These are phyloP conservation scores for Venturia effusa DNA, from an alignment of 2,329 filamentous ascomycete genomes.

Conservation along the genomic window DNA sequence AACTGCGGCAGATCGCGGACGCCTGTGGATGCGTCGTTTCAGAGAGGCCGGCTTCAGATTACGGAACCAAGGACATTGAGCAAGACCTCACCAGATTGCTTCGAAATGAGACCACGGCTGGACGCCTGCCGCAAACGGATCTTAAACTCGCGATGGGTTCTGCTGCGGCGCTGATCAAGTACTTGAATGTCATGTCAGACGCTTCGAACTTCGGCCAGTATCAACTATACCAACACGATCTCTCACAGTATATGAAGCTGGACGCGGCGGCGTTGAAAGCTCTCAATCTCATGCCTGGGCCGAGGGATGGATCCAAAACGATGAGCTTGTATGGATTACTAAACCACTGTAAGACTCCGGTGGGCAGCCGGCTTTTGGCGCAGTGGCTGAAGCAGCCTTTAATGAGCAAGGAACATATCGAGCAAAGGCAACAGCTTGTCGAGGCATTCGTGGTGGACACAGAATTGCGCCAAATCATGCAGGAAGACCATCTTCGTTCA, in stretches of 20 bases:
- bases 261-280: constrained; percentile 91
- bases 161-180: constrained; percentile 87
- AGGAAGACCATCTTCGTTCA: constrained; percentile 86
- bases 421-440: constrained; percentile 84
- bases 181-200: constrained; percentile 82
- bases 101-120: constrained; percentile 71
- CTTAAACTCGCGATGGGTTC: constrained; percentile 94
- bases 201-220: constrained; percentile 94
- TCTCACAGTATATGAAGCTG: constrained; percentile 96
- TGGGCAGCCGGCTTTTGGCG: constrained; percentile 77
- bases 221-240: constrained; percentile 90
- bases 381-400: constrained; percentile 98
- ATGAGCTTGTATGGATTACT: constrained; percentile 94
- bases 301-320: constrained; percentile 85
- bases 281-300: constrained; percentile 92
- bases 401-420: constrained; percentile 83
- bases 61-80: constrained; percentile 84
- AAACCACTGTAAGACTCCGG: constrained; percentile 95
- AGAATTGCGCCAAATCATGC: constrained; percentile 86
- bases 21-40: constrained; percentile 86
- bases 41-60: constrained; percentile 66
- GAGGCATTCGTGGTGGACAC: constrained; percentile 92
- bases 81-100: constrained; percentile 82
- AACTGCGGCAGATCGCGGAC: constrained; percentile 79
- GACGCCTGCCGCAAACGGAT: constrained; percentile 76